Conservation (phyloP, 208 protist genomes). For the Trichomonas tenax region DNA sequence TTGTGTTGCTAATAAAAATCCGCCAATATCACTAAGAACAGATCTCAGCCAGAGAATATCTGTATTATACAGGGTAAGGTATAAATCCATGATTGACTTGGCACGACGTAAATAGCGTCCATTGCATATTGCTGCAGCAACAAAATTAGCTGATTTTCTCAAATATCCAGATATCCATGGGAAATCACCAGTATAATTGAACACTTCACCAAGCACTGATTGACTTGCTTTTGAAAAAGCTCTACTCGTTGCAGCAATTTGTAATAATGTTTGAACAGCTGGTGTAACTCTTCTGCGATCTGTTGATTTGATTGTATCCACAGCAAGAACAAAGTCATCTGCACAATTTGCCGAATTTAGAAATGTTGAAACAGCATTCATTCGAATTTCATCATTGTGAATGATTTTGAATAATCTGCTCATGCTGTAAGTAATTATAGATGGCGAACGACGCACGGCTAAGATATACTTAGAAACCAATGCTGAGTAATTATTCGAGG, state of each 20-base stretch:
- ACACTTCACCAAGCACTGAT: background rate
- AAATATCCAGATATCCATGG: background rate
- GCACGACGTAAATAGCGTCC: background rate
- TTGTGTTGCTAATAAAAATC: background rate
- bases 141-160: background rate
- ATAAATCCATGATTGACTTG: background rate
- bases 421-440: background rate
- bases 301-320: background rate
- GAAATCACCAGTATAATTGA: background rate
- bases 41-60: background rate
- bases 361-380: background rate
- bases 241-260: background rate
- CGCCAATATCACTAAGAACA: background rate
- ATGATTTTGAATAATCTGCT: background rate
- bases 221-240: background rate
- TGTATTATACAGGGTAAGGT: background rate
- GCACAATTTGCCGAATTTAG: background rate
- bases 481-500: background rate
- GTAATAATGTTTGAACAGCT: background rate
- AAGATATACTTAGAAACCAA: background rate
- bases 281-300: background rate
- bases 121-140: background rate
- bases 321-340: background rate
- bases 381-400: background rate
- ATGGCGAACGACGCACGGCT: background rate